A percentile compares a stretch with the other conserved stretches of the same genome.
Conservation (phyloP, 148 eudicot species). For the Tetragonia tetragonoides region DNA sequence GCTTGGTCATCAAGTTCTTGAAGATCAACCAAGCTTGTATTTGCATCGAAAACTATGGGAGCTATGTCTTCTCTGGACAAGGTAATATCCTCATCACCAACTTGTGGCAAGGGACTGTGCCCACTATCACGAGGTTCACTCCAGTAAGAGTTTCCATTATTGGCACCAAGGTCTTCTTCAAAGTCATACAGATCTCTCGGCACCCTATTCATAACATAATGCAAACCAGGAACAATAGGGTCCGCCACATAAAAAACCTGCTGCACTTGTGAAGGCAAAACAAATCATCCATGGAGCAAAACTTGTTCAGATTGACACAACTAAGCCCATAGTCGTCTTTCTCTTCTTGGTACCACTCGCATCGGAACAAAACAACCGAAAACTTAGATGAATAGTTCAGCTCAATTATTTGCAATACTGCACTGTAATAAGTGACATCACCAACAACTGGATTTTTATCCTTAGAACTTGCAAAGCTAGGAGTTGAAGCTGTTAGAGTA, state of each 20-base stretch:
- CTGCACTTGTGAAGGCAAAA: constrained; percentile 14
- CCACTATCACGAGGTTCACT: neutral
- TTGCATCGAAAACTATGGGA: neutral
- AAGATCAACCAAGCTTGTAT: neutral
- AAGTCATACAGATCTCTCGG: constrained; percentile 6
- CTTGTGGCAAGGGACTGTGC: neutral
- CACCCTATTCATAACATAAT: constrained; percentile 9
- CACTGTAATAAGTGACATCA: constrained; percentile 3
- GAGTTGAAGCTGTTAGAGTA: neutral
- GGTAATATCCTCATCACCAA: neutral
- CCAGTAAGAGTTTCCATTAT: too few species aligned
- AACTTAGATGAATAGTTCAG: constrained; percentile 18
- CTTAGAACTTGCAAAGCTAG: constrained; percentile 28
- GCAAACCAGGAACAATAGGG: neutral
- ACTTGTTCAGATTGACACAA: constrained; percentile 5
- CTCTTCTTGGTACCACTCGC: constrained; percentile 16
- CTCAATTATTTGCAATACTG: constrained; percentile 21
- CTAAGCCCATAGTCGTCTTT: constrained; percentile 1
- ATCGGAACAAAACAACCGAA: constrained; percentile 1
- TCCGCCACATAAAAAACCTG: constrained; percentile 10
- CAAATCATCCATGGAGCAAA: constrained; percentile 8
- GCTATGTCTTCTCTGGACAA: neutral
- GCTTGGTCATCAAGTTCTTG: neutral
- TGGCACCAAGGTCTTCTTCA: neutral
- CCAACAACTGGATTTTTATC: constrained; percentile 15